A percentile compares a stretch with the other conserved stretches of the same genome.
These are phyloP conservation scores for Catharanthus roseus DNA, from an alignment of 257 asterid species.

Conservation along the genomic window DNA sequence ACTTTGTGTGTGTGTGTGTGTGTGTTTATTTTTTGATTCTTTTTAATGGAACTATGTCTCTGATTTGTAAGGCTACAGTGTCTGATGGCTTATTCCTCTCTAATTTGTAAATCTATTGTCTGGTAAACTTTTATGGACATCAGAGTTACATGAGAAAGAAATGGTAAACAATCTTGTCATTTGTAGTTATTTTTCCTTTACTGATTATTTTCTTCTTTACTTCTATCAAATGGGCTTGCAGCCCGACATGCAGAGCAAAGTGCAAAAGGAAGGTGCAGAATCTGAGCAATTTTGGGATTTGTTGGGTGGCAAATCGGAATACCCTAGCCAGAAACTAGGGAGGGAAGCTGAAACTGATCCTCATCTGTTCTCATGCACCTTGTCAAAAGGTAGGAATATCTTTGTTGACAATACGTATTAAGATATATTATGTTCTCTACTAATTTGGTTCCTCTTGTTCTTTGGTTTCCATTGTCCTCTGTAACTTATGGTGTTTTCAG, in stretches of 20 bases:
- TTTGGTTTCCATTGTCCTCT: constrained; percentile 26
- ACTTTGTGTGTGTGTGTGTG: no score
- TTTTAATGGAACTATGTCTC: not conserved
- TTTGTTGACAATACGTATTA: constrained; percentile 14
- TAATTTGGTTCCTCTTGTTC: constrained; percentile 31
- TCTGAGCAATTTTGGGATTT: constrained; percentile 95
- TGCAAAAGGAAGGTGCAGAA: constrained; percentile 94
- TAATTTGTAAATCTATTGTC: not conserved
- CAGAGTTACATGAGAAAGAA: not conserved
- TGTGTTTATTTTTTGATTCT: not conserved
- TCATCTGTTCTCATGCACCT: constrained; percentile 80
- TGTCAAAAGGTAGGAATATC: constrained; percentile 53
- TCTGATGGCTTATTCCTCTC: not conserved
- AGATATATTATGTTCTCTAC: constrained; percentile 20
- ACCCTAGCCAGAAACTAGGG: constrained; percentile 83
- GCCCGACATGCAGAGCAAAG: constrained; percentile 85
- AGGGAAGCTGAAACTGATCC: constrained; percentile 85
- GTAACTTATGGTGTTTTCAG: constrained; percentile 47
- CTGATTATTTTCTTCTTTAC: constrained; percentile 4
- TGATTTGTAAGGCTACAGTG: not conserved
- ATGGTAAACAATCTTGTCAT: not conserved
- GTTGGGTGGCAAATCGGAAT: constrained; percentile 91
- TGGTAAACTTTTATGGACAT: not conserved
- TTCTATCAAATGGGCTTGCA: constrained; percentile 32
- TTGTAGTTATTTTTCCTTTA: not conserved